A percentile compares a stretch with the other conserved stretches of the same genome.
phyloP scores from a whole-genome alignment of 495 filamentous ascomycete genomes.

The Hamigera avellanea region DNA sequence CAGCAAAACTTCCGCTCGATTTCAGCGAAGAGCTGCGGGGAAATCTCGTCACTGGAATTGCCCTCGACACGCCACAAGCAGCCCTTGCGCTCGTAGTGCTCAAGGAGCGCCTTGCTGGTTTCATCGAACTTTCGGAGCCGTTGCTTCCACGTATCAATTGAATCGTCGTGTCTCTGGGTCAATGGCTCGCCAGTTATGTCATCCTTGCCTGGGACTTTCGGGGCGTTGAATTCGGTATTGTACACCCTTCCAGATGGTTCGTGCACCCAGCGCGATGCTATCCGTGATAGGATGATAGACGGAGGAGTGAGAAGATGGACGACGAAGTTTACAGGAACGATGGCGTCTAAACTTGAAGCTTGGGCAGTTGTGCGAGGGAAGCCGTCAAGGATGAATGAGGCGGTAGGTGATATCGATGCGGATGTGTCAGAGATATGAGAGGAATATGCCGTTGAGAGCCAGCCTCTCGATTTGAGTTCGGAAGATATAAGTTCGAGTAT shows the following conservation, averaged over 20 bases:
- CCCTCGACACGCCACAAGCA: slow-evolving; percentile 82
- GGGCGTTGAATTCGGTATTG: slow-evolving; percentile 84
- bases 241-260: slow-evolving; percentile 85
- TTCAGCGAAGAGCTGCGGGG: slow-evolving; percentile 68
- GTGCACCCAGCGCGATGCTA: slow-evolving; percentile 87
- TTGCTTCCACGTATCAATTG: slow-evolving; percentile 70
- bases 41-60: slow-evolving; percentile 87
- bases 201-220: slow-evolving; percentile 69
- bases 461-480: slow-evolving; percentile 72
- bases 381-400: slow-evolving; percentile 91
- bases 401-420: slow-evolving; percentile 55
- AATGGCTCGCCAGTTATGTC: slow-evolving; percentile 85
- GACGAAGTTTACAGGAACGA: slow-evolving; percentile 87
- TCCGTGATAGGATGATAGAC: slow-evolving; percentile 76
- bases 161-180: slow-evolving; percentile 74
- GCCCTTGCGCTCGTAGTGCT: slow-evolving; percentile 80
- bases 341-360: slow-evolving; percentile 59
- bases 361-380: slow-evolving; percentile 84
- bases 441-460: slow-evolving; percentile 40
- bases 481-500: slow-evolving; percentile 86
- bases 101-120: slow-evolving; percentile 69
- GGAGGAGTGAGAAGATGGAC: slow-evolving; percentile 43
- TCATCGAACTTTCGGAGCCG: slow-evolving; percentile 76
- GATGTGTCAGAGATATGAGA: slow-evolving; percentile 16
- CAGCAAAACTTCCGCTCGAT: slow-evolving; percentile 66